Evolutionary conservation across 352 stramenopile species (phyloP).

Genomic region (Globisporangium spiculum): DNA sequence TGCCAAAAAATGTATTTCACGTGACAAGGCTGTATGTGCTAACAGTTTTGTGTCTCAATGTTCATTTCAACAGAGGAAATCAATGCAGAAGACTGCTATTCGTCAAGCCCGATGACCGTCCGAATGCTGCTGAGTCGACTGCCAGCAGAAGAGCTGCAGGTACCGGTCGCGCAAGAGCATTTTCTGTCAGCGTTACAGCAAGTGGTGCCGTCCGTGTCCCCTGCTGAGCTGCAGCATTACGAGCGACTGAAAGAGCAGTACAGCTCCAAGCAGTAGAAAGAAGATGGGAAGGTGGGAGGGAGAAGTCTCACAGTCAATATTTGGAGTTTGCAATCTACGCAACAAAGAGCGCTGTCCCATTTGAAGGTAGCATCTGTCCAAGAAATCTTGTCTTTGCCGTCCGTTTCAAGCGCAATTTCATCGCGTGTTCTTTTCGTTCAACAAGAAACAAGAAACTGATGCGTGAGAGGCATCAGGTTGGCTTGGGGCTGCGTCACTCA

Average conservation of each 20-base stretch:
- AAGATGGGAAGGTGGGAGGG: background rate
- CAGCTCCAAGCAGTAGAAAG: conserved; percentile 50
- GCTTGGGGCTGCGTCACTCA: background rate
- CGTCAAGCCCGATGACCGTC: conserved; percentile 64
- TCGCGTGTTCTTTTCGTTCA: background rate
- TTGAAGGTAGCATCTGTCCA: background rate
- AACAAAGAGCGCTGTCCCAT: background rate
- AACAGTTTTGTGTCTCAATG: conserved; percentile 1
- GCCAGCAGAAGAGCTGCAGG: conserved; percentile 53
- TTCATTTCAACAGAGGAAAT: conserved; percentile 40
- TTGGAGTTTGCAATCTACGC: too few species aligned
- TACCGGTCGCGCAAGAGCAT: conserved; percentile 51
- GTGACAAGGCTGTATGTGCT: background rate
- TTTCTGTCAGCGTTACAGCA: conserved; percentile 55
- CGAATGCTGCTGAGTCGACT: conserved; percentile 66
- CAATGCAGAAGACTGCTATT: conserved; percentile 80
- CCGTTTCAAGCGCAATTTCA: background rate
- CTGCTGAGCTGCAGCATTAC: conserved; percentile 84
- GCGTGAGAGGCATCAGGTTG: background rate
- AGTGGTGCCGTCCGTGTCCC: conserved; percentile 82
- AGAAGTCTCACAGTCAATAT: background rate
- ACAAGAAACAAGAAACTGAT: background rate
- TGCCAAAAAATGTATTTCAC: background rate
- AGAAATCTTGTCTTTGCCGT: background rate
- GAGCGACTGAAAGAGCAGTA: conserved; percentile 86